Evolutionary conservation across 2,329 filamentous ascomycete species (phyloP).

Genomic region (Paramyrothecium roridum): DNA sequence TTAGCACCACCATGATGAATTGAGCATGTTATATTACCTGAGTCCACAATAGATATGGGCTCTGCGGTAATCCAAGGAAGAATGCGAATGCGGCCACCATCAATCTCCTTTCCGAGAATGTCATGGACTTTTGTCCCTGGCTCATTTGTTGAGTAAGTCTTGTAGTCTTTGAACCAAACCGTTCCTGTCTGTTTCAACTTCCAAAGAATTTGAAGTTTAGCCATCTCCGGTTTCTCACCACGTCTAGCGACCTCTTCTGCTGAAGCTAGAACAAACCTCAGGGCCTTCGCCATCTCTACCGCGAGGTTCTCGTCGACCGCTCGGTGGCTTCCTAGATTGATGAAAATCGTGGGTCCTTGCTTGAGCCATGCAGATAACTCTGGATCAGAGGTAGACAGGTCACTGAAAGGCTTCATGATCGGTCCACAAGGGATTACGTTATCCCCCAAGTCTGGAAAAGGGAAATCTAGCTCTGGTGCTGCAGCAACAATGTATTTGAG

Average conservation of each 20-base stretch:
- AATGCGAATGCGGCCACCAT: too few species aligned
- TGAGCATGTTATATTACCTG: conserved; percentile 33
- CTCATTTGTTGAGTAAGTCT: conserved; percentile 14
- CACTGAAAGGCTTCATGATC: conserved; percentile 31
- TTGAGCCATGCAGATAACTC: conserved; percentile 40
- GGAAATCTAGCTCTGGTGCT: conserved; percentile 34
- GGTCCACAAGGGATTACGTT: conserved; percentile 44
- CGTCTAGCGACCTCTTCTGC: conserved; percentile 11
- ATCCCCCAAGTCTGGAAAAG: conserved; percentile 27
- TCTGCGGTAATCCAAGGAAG: conserved; percentile 33
- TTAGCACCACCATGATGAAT: conserved; percentile 46
- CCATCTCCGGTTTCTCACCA: background rate
- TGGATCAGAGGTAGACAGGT: conserved; percentile 32
- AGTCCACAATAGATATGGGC: conserved; percentile 31
- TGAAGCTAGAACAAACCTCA: conserved; percentile 28
- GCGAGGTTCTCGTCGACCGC: conserved; percentile 27
- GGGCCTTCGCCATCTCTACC: conserved; percentile 31
- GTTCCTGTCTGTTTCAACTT: conserved; percentile 22
- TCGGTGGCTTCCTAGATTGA: conserved; percentile 43
- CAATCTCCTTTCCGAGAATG: too few species aligned
- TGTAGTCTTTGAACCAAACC: conserved; percentile 16
- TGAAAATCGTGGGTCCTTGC: conserved; percentile 38
- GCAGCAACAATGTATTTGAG: conserved; percentile 21
- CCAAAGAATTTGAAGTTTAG: conserved; percentile 26
- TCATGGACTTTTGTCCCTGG: conserved; percentile 31